Percentiles rank a stretch among this genome's conserved stretches.
Conservation (phyloP, 2,329 filamentous ascomycete genomes). For the Cladosporium sp. region DNA sequence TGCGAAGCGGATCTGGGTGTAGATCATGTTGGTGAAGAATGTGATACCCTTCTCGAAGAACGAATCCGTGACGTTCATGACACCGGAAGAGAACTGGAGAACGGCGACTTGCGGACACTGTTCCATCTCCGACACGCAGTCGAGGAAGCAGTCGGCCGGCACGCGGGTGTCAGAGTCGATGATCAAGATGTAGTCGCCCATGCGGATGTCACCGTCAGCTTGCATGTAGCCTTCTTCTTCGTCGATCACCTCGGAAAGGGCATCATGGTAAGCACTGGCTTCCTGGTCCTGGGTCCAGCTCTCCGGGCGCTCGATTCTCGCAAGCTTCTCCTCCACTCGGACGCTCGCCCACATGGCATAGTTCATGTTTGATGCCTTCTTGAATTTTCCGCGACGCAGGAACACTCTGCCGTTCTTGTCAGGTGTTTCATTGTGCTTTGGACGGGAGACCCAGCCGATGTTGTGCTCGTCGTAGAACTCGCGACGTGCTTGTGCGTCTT, state of each 20-base stretch:
- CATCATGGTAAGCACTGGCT: conserved; percentile 64
- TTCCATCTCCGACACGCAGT: conserved; percentile 81
- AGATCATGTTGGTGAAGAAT: conserved; percentile 64
- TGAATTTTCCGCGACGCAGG: conserved; percentile 65
- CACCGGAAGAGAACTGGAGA: conserved; percentile 74
- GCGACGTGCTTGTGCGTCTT: conserved; percentile 47
- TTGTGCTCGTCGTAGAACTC: conserved; percentile 55
- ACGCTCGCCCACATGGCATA: conserved; percentile 65
- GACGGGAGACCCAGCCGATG: conserved; percentile 54
- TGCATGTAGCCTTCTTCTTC: conserved; percentile 68
- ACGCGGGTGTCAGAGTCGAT: conserved; percentile 81
- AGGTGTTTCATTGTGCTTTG: conserved; percentile 55
- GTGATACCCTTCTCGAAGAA: conserved; percentile 55
- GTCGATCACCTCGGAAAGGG: conserved; percentile 65
- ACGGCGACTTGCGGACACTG: conserved; percentile 76
- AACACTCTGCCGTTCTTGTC: conserved; percentile 54
- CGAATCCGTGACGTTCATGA: conserved; percentile 76
- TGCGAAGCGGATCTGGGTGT: conserved; percentile 75
- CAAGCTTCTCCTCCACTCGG: conserved; percentile 69
- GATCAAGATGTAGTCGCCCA: conserved; percentile 80
- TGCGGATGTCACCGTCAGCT: conserved; percentile 82
- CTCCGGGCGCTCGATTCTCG: conserved; percentile 56
- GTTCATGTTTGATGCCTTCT: conserved; percentile 76
- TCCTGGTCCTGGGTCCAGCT: conserved; percentile 72
- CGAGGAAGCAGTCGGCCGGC: conserved; percentile 73